Evolutionary conservation across 1,284 basidiomycete species (phyloP).

Genomic region (Sparassis latifolia): DNA sequence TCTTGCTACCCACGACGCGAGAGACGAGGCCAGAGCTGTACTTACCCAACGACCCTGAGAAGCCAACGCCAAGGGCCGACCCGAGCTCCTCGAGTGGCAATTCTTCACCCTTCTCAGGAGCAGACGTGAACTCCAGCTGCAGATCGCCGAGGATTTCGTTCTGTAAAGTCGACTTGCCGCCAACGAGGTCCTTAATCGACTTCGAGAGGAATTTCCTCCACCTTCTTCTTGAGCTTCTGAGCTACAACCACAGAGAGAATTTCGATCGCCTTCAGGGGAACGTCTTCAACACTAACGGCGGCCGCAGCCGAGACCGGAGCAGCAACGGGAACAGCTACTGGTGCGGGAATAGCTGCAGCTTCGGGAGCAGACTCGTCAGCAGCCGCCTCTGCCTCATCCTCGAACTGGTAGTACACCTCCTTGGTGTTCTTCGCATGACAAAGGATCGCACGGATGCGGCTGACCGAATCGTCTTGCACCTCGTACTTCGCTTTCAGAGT

Average conservation of each 20-base stretch:
- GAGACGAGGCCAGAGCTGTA: conserved; percentile 91
- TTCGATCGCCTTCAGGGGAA: conserved; percentile 88
- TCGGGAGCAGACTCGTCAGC: conserved; percentile 37
- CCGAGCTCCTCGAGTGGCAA: conserved; percentile 94
- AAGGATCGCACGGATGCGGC: conserved; percentile 76
- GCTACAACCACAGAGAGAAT: conserved; percentile 88
- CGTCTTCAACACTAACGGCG: conserved; percentile 79
- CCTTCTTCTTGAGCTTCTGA: conserved; percentile 96
- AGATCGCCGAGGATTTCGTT: conserved; percentile 95
- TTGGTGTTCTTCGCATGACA: conserved; percentile 95
- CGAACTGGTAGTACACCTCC: conserved; percentile 97
- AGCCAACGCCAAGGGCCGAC: conserved; percentile 76
- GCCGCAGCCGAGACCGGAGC: conserved; percentile 49
- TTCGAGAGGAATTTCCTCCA: conserved; percentile 90
- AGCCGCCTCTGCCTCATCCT: conserved; percentile 71
- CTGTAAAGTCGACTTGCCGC: conserved; percentile 96
- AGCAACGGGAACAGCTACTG: conserved; percentile 37
- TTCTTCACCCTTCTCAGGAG: conserved; percentile 98
- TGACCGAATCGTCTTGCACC: conserved; percentile 79
- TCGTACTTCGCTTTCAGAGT: conserved; percentile 98
- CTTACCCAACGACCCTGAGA: conserved; percentile 87
- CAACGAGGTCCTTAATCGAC: conserved; percentile 97
- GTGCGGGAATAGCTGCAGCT: conserved; percentile 37
- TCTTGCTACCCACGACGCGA: conserved; percentile 90
- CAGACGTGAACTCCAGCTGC: conserved; percentile 83